A percentile compares a stretch with the other conserved stretches of the same genome.
Conservation (phyloP, 2,329 filamentous ascomycete genomes). For the Amesomyces nigricolor region DNA sequence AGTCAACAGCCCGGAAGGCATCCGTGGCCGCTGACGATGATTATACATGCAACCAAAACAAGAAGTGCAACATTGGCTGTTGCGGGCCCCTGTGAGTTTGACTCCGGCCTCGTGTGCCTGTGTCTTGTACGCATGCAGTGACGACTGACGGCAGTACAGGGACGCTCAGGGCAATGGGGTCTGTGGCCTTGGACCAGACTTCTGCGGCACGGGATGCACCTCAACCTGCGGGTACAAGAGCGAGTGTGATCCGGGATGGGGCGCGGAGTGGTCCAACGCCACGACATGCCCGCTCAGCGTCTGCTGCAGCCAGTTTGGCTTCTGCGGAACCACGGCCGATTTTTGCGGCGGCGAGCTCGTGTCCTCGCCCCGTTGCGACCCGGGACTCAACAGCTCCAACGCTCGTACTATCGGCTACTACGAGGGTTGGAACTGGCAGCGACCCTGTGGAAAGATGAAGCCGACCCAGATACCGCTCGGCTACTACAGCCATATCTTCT, state of each 20-base stretch:
- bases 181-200: neutral
- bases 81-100: neutral
- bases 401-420: conserved; percentile 27
- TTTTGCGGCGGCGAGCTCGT: conserved; percentile 26
- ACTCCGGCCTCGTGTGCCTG: too few relatives aligned
- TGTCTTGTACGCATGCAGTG: neutral
- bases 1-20: too few relatives aligned
- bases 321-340: conserved; percentile 30
- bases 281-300: conserved; percentile 35
- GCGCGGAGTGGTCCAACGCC: neutral
- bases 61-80: neutral
- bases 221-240: neutral
- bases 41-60: neutral
- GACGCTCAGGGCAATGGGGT: neutral
- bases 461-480: neutral
- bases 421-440: conserved; percentile 23
- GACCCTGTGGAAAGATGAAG: conserved; percentile 18
- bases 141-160: neutral
- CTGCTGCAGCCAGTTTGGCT: conserved; percentile 33
- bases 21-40: neutral
- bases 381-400: conserved; percentile 1
- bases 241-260: conserved; percentile 10
- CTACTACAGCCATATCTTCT: conserved; percentile 1
- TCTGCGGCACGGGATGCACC: conserved; percentile 6
- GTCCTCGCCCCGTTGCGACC: conserved; percentile 1